These are phyloP conservation scores for Calonectria hongkongensis DNA, from an alignment of 2,329 filamentous ascomycete species.

Conservation along the genomic window DNA sequence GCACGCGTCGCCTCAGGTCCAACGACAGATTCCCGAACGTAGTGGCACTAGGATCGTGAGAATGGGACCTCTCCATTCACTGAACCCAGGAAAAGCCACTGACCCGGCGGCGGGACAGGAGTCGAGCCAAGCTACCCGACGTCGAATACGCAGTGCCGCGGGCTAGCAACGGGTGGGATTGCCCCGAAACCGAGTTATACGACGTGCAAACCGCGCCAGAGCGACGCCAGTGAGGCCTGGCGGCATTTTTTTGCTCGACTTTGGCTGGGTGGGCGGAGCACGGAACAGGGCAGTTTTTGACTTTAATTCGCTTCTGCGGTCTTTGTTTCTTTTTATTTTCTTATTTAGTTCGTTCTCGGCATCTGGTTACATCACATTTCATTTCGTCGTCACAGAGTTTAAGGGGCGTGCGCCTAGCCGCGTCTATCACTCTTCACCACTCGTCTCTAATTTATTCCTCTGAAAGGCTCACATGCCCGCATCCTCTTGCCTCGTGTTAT, in stretches of 20 bases:
- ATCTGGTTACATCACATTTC: conserved; percentile 4
- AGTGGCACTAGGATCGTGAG: conserved; percentile 30
- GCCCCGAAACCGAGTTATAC: conserved; percentile 54
- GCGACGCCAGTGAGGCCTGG: conserved; percentile 26
- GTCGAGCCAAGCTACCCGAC: conserved; percentile 44
- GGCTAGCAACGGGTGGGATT: conserved; percentile 32
- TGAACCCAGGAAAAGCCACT: conserved; percentile 7
- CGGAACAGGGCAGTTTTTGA: conserved; percentile 8
- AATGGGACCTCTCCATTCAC: conserved; percentile 1
- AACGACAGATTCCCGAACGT: conserved; percentile 28
- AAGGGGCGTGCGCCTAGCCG: conserved; percentile 7
- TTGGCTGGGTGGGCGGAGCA: conserved; percentile 15
- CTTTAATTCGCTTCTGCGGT: conserved; percentile 11
- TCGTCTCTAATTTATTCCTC: conserved; percentile 8
- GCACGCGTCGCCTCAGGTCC: conserved; percentile 27
- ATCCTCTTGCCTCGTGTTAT: background rate
- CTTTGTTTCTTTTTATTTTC: conserved; percentile 20
- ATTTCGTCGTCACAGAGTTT: conserved; percentile 1
- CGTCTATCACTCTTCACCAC: conserved; percentile 6
- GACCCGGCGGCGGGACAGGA: conserved; percentile 8
- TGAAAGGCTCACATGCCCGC: conserved; percentile 8
- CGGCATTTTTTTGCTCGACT: conserved; percentile 24
- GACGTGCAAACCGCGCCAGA: conserved; percentile 41
- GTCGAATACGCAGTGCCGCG: conserved; percentile 34
- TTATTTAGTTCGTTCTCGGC: conserved; percentile 1